Conservation (phyloP, 2,329 filamentous ascomycete genomes). For the Talaromyces sp. region DNA sequence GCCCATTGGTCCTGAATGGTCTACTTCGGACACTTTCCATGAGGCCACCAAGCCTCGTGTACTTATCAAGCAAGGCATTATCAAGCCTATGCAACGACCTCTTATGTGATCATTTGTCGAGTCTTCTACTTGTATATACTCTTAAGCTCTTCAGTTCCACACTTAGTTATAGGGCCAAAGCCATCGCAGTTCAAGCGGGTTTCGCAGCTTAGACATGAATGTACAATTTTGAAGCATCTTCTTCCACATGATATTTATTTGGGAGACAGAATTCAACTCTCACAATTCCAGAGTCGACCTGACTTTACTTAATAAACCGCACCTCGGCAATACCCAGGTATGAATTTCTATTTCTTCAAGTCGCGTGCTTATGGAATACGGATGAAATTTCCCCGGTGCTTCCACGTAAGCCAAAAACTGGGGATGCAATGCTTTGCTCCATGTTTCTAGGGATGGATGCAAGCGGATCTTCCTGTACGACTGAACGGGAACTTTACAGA, state of each 20-base stretch:
- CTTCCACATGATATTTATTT: too few species aligned
- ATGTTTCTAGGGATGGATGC: neutral
- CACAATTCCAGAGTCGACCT: neutral
- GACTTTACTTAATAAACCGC: neutral
- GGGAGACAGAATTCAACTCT: neutral
- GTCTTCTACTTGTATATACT: neutral
- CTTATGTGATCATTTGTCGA: slow-evolving; percentile 40
- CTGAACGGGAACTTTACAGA: neutral
- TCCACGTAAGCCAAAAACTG: slow-evolving; percentile 1
- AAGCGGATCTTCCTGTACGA: neutral
- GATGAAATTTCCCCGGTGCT: neutral
- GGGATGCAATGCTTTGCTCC: neutral
- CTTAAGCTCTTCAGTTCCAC: neutral
- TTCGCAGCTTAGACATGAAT: neutral
- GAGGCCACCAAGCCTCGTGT: slow-evolving; percentile 82
- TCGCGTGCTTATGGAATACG: neutral
- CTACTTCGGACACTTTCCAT: slow-evolving; percentile 94
- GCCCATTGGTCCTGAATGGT: slow-evolving; percentile 91
- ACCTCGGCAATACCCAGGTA: neutral
- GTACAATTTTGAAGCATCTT: too few species aligned
- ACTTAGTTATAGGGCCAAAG: neutral
- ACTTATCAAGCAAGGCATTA: slow-evolving; percentile 85
- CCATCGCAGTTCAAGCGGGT: neutral
- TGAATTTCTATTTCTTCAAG: neutral
- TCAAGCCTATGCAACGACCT: slow-evolving; percentile 82